These are phyloP conservation scores for Eragrostis curvula DNA, from an alignment of 176 grass and related monocot genomes.

Conservation along the genomic window DNA sequence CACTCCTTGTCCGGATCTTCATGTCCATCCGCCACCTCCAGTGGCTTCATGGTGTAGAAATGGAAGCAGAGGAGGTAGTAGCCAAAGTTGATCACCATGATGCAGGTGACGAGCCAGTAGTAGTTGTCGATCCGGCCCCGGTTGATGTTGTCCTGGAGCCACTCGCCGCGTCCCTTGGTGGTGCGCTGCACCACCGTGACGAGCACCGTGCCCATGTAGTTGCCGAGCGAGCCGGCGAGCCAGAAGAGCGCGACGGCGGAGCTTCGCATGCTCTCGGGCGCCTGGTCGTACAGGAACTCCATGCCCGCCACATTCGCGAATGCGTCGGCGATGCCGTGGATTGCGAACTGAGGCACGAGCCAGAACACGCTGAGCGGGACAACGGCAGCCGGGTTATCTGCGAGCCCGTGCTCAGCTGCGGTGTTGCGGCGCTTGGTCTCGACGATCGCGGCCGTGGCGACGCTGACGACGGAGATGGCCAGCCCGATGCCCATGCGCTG, in stretches of 20 bases:
- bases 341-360: conserved; percentile 79
- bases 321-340: conserved; percentile 71
- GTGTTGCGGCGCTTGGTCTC: conserved; percentile 56
- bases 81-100: conserved; percentile 70
- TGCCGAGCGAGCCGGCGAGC: conserved; percentile 65
- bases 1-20: conserved; percentile 11
- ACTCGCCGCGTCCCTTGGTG: conserved; percentile 57
- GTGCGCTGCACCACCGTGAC: conserved; percentile 68
- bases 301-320: conserved; percentile 64
- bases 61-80: conserved; percentile 64
- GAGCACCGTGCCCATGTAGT: conserved; percentile 72
- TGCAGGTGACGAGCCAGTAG: conserved; percentile 75
- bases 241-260: conserved; percentile 76
- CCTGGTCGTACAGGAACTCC: conserved; percentile 90
- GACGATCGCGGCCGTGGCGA: conserved; percentile 67
- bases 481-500: conserved; percentile 79
- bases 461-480: conserved; percentile 54
- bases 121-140: conserved; percentile 68
- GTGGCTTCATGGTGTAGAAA: conserved; percentile 73
- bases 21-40: conserved; percentile 39
- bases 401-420: conserved; percentile 51
- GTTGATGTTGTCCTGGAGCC: conserved; percentile 96
- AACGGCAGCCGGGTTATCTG: conserved; percentile 26
- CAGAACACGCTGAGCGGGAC: conserved; percentile 79
- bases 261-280: conserved; percentile 95